A percentile compares a stretch with the other conserved stretches of the same genome.
Conservation (phyloP, 164 flowering plant species). For the Macadamia tetraphylla region DNA sequence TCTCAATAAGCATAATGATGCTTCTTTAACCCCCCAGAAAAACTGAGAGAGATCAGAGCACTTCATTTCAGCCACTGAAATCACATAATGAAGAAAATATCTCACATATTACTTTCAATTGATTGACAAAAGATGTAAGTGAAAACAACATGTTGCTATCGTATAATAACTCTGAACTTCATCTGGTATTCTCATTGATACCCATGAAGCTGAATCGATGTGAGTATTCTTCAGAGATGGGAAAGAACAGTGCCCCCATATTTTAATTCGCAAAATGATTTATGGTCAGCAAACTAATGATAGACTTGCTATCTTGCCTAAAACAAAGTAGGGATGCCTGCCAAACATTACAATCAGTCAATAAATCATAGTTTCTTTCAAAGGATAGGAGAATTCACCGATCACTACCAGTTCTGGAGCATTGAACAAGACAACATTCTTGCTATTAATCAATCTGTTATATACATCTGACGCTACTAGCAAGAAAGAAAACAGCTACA, state of each 20-base stretch:
- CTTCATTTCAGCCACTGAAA: not conserved
- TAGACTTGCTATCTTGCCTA: conserved; percentile 19
- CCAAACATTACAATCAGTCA: conserved; percentile 16
- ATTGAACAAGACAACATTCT: conserved; percentile 4
- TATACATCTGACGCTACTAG: conserved; percentile 19
- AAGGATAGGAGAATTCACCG: not conserved
- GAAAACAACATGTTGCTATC: not conserved
- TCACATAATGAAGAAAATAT: not conserved
- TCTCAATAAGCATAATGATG: too few species aligned
- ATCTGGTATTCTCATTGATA: conserved; percentile 5
- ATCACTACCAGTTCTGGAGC: not conserved
- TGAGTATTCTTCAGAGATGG: conserved; percentile 17
- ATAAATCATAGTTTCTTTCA: not conserved
- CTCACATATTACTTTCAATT: not conserved
- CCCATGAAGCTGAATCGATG: conserved; percentile 13
- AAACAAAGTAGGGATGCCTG: conserved; percentile 29
- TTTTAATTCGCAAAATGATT: conserved; percentile 6
- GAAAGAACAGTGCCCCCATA: conserved; percentile 19
- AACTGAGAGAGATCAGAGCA: too few species aligned
- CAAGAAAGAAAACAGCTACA: conserved; percentile 7
- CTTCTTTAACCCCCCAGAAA: too few species aligned
- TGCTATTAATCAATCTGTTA: conserved; percentile 18
- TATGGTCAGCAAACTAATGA: conserved; percentile 14
- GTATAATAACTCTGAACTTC: conserved; percentile 12
- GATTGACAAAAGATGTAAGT: not conserved